phyloP scores from a whole-genome alignment of 2,329 filamentous ascomycete genomes.

The Colletotrichum zoysiae region DNA sequence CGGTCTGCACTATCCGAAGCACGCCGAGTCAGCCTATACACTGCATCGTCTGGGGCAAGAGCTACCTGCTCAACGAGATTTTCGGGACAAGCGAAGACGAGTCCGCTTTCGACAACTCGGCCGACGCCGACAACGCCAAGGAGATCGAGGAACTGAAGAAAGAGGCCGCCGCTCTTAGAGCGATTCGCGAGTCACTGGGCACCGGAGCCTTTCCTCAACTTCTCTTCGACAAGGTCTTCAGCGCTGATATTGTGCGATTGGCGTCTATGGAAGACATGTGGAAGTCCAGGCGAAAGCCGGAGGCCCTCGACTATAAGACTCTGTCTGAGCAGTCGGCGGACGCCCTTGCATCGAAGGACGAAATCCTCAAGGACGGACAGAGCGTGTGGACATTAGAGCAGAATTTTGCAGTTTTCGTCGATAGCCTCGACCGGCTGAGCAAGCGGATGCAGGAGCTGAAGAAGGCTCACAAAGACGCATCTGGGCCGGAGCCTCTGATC shows the following conservation, averaged over 20 bases:
- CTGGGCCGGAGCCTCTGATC: conserved; percentile 73
- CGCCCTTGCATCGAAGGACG: conserved; percentile 64
- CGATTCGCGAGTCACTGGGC: conserved; percentile 84
- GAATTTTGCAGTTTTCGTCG: conserved; percentile 87
- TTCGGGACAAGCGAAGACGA: conserved; percentile 94
- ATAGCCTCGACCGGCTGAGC: conserved; percentile 84
- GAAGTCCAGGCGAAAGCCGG: conserved; percentile 83
- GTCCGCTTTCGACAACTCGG: conserved; percentile 81
- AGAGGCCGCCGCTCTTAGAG: conserved; percentile 86
- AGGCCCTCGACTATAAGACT: conserved; percentile 76
- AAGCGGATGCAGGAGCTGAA: conserved; percentile 77
- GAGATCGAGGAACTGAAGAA: conserved; percentile 90
- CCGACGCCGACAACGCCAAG: conserved; percentile 83
- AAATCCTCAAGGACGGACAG: conserved; percentile 76
- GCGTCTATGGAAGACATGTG: conserved; percentile 96
- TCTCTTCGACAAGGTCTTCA: conserved; percentile 95
- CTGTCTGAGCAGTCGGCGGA: conserved; percentile 66
- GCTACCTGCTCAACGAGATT: conserved; percentile 93
- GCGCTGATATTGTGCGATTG: conserved; percentile 84
- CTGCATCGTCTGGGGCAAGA: conserved; percentile 99
- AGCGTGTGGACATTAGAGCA: conserved; percentile 84
- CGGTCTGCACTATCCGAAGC: conserved; percentile 96
- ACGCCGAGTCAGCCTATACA: conserved; percentile 97
- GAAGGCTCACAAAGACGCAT: conserved; percentile 56
- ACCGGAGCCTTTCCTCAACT: conserved; percentile 80